Percentiles rank a stretch among this genome's conserved stretches.
These are phyloP conservation scores for Spathaspora gorwiae DNA, from an alignment of 805 yeast genomes.

Conservation along the genomic window DNA sequence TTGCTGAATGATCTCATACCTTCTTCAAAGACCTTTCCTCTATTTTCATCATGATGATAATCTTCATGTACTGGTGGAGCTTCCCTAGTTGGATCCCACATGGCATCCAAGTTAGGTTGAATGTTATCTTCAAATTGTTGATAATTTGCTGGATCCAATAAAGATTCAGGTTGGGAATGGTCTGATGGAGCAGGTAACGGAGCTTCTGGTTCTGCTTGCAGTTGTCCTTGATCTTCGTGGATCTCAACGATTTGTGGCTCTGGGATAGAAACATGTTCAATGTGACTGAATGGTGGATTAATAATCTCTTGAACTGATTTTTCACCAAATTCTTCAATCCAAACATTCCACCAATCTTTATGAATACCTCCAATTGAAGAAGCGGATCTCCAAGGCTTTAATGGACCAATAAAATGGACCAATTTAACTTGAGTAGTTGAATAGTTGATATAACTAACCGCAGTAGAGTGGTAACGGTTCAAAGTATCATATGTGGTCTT, in stretches of 20 bases:
- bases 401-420: constrained; percentile 64
- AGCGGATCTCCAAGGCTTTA: constrained; percentile 50
- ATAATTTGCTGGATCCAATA: constrained; percentile 29
- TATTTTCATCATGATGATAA: neutral
- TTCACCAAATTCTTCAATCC: constrained; percentile 28
- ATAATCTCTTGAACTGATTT: constrained; percentile 18
- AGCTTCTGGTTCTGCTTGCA: neutral
- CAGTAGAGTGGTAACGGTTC: constrained; percentile 17
- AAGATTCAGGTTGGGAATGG: constrained; percentile 13
- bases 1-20: constrained; percentile 16
- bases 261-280: neutral
- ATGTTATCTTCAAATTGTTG: constrained; percentile 14
- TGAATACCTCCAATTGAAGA: constrained; percentile 15
- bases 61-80: constrained; percentile 33
- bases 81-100: constrained; percentile 43
- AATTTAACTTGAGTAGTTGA: constrained; percentile 37
- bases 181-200: neutral
- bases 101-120: constrained; percentile 15
- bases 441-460: constrained; percentile 12
- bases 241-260: neutral
- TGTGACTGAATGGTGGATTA: constrained; percentile 1
- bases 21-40: constrained; percentile 5
- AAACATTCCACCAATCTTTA: constrained; percentile 36
- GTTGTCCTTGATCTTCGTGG: neutral
- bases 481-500: constrained; percentile 8